These are phyloP conservation scores for Choiromyces venosus DNA, from an alignment of 495 filamentous ascomycete genomes.

Conservation along the genomic window DNA sequence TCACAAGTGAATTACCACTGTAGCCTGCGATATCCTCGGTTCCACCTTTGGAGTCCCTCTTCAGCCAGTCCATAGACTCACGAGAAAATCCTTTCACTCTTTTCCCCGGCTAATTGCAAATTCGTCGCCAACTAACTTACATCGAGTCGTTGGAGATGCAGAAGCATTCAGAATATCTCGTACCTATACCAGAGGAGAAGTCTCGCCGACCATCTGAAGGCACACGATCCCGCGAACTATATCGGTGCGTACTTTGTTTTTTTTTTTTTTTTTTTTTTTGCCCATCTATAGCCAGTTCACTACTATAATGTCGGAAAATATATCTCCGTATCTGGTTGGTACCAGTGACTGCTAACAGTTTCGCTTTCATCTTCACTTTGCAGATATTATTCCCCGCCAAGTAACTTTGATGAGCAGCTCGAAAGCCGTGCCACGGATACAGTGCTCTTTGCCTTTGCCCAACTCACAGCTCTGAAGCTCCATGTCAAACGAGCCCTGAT, in stretches of 20 bases:
- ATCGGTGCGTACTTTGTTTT: background rate
- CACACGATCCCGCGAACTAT: background rate
- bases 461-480: constrained; percentile 53
- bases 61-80: background rate
- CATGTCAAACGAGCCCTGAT: constrained; percentile 51
- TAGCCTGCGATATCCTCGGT: background rate
- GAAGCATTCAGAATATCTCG: background rate
- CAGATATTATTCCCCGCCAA: background rate
- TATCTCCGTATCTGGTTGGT: background rate
- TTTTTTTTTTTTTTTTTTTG: too few relatives aligned
- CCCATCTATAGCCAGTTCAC: background rate
- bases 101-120: background rate
- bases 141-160: background rate
- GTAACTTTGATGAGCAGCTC: background rate
- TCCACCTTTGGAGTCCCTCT: background rate
- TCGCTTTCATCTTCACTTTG: background rate
- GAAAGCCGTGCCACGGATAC: constrained; percentile 45
- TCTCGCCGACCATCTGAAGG: background rate
- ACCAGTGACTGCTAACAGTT: background rate
- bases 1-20: background rate
- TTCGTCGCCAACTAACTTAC: background rate
- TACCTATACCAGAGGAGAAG: background rate
- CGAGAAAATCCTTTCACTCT: background rate
- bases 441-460: constrained; percentile 58
- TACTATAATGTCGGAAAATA: background rate